Evolutionary conservation across 1,139 yeast species (phyloP).

Genomic region (Tardiomyces digboiensis): DNA sequence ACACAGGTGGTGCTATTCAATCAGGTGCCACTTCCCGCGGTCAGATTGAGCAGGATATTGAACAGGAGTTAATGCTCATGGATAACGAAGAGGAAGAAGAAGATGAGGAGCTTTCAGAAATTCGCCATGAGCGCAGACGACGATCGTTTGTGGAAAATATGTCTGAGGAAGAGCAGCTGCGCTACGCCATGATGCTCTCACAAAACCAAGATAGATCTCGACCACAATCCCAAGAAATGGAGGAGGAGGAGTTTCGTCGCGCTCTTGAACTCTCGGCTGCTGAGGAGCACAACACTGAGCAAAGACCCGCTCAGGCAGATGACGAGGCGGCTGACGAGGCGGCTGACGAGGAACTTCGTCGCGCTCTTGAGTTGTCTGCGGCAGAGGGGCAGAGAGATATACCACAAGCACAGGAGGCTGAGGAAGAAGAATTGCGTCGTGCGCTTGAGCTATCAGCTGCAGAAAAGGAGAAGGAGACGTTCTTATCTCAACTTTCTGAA

Average conservation of each 20-base stretch:
- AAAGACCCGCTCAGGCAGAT: neutral
- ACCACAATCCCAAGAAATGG: conserved; percentile 6
- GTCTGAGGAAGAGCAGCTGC: conserved; percentile 35
- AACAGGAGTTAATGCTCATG: neutral
- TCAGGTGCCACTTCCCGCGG: neutral
- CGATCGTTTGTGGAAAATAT: conserved; percentile 9
- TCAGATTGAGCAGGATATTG: conserved; percentile 4
- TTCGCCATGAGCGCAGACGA: neutral
- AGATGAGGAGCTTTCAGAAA: conserved; percentile 17
- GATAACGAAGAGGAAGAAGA: conserved; percentile 27
- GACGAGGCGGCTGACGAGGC: too few relatives aligned
- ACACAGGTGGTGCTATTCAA: neutral
- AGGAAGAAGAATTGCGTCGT: neutral
- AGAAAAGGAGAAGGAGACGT: neutral
- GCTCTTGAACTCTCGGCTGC: neutral
- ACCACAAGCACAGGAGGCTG: conserved; percentile 6
- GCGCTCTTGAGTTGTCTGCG: conserved; percentile 1
- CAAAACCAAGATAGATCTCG: conserved; percentile 7
- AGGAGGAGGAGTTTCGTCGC: neutral
- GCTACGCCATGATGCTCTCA: conserved; percentile 33
- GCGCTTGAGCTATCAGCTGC: neutral
- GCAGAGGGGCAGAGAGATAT: conserved; percentile 6
- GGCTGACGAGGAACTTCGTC: too few relatives aligned
- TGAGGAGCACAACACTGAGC: neutral
- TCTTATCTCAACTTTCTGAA: conserved; percentile 12